Percentiles rank a stretch among this genome's conserved stretches.
phyloP scores from a whole-genome alignment of 306 rosid genomes.

The Purshia tridentata region DNA sequence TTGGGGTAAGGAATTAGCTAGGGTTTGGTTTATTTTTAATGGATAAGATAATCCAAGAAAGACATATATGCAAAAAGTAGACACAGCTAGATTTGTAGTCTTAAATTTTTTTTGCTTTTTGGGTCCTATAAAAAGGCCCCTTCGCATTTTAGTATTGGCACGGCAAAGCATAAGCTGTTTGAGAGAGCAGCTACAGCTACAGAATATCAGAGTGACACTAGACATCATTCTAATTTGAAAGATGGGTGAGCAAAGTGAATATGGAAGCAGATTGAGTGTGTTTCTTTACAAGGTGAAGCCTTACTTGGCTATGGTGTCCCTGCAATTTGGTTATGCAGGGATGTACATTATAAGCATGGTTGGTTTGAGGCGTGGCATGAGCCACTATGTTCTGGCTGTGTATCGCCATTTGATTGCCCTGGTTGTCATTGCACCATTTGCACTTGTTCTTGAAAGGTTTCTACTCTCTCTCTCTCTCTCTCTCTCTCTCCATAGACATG shows the following conservation, averaged over 20 bases:
- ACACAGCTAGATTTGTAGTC: not conserved
- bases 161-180: not conserved
- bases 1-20: no score
- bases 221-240: not conserved
- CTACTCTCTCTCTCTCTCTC: not conserved
- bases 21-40: not conserved
- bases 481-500: no score
- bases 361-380: constrained; percentile 86
- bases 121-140: constrained; percentile 12
- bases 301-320: constrained; percentile 80
- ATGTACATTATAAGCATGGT: constrained; percentile 89
- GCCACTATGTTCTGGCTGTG: constrained; percentile 86
- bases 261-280: not conserved
- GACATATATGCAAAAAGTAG: not conserved
- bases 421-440: constrained; percentile 82
- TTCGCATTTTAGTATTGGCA: constrained; percentile 4
- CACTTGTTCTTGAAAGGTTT: constrained; percentile 85
- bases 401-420: constrained; percentile 94
- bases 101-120: not conserved
- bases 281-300: constrained; percentile 61
- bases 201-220: not conserved
- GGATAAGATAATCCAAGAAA: constrained; percentile 13
- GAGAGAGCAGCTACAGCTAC: not conserved
- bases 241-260: constrained; percentile 11
- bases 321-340: constrained; percentile 92